phyloP scores from a whole-genome alignment of 495 filamentous ascomycete species.

The Hyaloscypha variabilis region DNA sequence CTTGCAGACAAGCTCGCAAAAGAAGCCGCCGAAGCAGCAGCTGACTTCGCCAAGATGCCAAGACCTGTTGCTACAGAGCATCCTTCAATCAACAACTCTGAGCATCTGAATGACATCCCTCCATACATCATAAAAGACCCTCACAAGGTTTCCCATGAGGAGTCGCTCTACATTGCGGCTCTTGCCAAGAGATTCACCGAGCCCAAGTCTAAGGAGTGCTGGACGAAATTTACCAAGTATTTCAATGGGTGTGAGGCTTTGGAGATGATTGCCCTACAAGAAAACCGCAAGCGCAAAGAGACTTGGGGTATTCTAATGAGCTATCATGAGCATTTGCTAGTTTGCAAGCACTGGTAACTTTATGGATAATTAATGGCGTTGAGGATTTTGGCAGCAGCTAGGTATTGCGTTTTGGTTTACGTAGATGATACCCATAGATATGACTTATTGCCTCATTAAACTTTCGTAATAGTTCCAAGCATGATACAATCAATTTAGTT shows the following conservation, averaged over 20 bases:
- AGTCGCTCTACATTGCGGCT: conserved; percentile 74
- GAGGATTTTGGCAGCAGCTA: neutral
- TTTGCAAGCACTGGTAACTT: conserved; percentile 59
- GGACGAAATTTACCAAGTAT: conserved; percentile 69
- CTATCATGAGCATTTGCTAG: conserved; percentile 60
- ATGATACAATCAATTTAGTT: too few relatives aligned
- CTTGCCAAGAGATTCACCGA: conserved; percentile 62
- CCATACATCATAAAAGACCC: conserved; percentile 59
- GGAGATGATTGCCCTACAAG: conserved; percentile 80
- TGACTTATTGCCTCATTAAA: neutral
- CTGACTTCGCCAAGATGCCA: conserved; percentile 47
- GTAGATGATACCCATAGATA: neutral
- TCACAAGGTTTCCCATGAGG: conserved; percentile 58
- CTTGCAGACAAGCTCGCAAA: conserved; percentile 48
- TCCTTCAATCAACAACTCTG: conserved; percentile 48
- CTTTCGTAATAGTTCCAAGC: too few relatives aligned
- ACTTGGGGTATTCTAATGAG: conserved; percentile 68
- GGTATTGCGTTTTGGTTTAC: neutral
- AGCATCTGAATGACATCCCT: conserved; percentile 46
- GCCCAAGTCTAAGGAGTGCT: conserved; percentile 41
- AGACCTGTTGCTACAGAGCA: conserved; percentile 45
- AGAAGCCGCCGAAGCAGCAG: conserved; percentile 48
- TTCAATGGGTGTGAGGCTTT: conserved; percentile 87
- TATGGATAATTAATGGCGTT: neutral
- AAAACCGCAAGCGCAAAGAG: conserved; percentile 83